A percentile compares a stretch with the other conserved stretches of the same genome.
Evolutionary conservation across 148 eudicot genomes (phyloP).

Genomic region (Rhododendron ovatum): DNA sequence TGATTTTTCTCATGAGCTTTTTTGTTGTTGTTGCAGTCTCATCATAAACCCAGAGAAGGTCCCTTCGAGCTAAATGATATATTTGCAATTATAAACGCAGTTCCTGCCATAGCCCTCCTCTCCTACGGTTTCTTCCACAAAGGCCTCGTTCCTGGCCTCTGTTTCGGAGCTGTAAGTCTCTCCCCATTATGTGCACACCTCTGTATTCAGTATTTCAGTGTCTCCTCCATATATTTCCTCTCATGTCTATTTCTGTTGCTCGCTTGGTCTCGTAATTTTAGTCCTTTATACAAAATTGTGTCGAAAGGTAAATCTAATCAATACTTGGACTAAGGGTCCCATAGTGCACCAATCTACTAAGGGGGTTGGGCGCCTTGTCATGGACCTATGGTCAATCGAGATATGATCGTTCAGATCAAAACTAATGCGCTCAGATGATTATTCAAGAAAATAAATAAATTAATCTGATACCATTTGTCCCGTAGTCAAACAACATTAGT

Average conservation of each 20-base stretch:
- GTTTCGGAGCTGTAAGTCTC: slow-evolving; percentile 87
- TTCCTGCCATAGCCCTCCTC: slow-evolving; percentile 84
- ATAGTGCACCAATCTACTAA: background rate
- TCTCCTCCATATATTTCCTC: background rate
- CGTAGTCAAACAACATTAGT: background rate
- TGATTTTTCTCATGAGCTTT: background rate
- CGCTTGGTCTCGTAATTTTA: background rate
- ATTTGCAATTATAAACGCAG: slow-evolving; percentile 81
- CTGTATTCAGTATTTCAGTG: too few species aligned
- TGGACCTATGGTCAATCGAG: background rate
- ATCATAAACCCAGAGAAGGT: slow-evolving; percentile 93
- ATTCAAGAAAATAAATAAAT: too few species aligned
- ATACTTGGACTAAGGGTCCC: background rate
- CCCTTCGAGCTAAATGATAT: slow-evolving; percentile 93
- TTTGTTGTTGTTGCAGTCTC: slow-evolving; percentile 46
- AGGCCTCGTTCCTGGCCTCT: slow-evolving; percentile 87
- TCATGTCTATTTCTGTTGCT: background rate
- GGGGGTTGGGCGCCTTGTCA: background rate
- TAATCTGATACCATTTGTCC: background rate
- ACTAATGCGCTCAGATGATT: background rate
- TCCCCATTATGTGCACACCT: background rate
- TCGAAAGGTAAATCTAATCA: background rate
- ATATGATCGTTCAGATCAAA: background rate
- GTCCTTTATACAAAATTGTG: background rate
- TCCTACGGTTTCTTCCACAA: slow-evolving; percentile 84